Percentiles rank a stretch among this genome's conserved stretches.
These are phyloP conservation scores for Penicillium daleae DNA, from an alignment of 495 filamentous ascomycete species.

Conservation along the genomic window DNA sequence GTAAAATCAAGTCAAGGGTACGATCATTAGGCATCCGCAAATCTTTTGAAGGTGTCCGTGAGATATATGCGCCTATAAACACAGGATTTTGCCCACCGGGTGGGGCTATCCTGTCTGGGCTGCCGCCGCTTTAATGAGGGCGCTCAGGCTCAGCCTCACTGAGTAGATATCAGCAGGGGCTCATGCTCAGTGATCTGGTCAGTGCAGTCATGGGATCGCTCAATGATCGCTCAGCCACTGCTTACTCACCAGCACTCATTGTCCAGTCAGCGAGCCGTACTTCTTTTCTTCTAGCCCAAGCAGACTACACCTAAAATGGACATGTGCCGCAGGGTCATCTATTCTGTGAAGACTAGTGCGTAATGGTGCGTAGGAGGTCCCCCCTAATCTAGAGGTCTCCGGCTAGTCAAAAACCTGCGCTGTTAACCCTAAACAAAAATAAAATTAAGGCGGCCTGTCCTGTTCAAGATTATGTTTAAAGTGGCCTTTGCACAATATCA, in stretches of 20 bases:
- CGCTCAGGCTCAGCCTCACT: neutral
- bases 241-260: too few species aligned
- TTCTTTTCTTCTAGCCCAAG: neutral
- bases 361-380: neutral
- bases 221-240: too few species aligned
- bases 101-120: neutral
- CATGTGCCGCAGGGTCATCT: neutral
- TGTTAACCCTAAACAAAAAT: neutral
- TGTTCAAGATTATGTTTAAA: slow-evolving; percentile 2
- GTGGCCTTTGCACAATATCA: neutral
- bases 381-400: neutral
- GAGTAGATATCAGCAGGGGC: neutral
- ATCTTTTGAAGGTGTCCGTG: too few species aligned
- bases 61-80: neutral
- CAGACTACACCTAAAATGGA: neutral
- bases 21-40: too few species aligned
- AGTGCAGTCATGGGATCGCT: too few species aligned
- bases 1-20: too few species aligned
- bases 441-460: neutral
- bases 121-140: neutral
- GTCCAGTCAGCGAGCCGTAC: too few species aligned
- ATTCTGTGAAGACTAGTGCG: neutral
- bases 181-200: too few species aligned
- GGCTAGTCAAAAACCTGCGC: neutral
- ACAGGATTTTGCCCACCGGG: too few species aligned